These are phyloP conservation scores for Amoeboaphelidium occidentale DNA, from an alignment of 371 early-diverging fungal genomes.

Conservation along the genomic window DNA sequence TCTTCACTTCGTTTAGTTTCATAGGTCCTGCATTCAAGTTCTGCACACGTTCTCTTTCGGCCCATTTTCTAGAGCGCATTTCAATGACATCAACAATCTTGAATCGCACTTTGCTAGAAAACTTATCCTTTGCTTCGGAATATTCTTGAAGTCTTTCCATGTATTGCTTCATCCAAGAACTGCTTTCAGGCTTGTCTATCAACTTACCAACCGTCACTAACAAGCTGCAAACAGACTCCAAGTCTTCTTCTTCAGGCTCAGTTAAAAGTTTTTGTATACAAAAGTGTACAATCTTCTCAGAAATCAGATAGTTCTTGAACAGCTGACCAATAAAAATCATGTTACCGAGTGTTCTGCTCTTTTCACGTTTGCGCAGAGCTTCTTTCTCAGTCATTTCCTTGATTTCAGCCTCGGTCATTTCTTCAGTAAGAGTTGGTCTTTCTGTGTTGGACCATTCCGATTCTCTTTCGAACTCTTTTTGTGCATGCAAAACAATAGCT, in stretches of 20 bases:
- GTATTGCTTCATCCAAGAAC: conserved; percentile 41
- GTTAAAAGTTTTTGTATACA: conserved; percentile 52
- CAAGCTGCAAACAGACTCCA: conserved; percentile 72
- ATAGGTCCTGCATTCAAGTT: not conserved
- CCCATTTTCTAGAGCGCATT: conserved; percentile 56
- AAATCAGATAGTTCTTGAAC: conserved; percentile 61
- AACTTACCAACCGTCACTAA: conserved; percentile 50
- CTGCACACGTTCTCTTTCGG: not conserved
- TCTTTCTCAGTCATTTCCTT: conserved; percentile 35
- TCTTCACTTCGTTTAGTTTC: not conserved
- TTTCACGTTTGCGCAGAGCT: conserved; percentile 62
- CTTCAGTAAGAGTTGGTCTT: not conserved
- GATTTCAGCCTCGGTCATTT: conserved; percentile 6
- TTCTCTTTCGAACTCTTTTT: conserved; percentile 1
- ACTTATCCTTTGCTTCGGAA: conserved; percentile 26
- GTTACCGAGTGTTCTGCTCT: conserved; percentile 80
- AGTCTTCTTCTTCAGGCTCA: conserved; percentile 74
- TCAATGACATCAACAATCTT: conserved; percentile 80
- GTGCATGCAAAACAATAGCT: too few relatives aligned
- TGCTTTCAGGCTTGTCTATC: conserved; percentile 20
- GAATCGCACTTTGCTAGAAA: conserved; percentile 36
- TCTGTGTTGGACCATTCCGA: conserved; percentile 15
- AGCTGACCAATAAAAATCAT: conserved; percentile 82
- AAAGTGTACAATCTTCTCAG: conserved; percentile 63
- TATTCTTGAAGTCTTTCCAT: conserved; percentile 46